These are phyloP conservation scores for Rosa rugosa DNA, from an alignment of 306 rosid species.

Conservation along the genomic window DNA sequence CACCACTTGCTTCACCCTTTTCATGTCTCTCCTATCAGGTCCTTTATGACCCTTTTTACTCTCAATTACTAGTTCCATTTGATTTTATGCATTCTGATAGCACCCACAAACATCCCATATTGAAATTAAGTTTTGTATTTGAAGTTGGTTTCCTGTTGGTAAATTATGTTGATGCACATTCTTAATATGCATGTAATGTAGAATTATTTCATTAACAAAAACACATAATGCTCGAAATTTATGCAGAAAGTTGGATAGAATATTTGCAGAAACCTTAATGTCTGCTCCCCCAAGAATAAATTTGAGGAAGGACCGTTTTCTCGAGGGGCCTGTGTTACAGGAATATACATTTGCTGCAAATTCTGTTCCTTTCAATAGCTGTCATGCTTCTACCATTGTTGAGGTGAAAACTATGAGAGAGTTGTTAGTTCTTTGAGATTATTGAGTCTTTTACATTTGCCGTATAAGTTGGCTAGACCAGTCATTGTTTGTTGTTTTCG, in stretches of 20 bases:
- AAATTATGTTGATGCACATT: not conserved
- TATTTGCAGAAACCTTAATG: slow-evolving; percentile 15
- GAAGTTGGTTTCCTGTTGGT: not conserved
- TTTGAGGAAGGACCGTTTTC: slow-evolving; percentile 33
- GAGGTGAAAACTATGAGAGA: slow-evolving; percentile 49
- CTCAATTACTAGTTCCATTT: not conserved
- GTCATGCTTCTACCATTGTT: slow-evolving; percentile 95
- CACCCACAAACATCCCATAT: not conserved
- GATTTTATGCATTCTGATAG: not conserved
- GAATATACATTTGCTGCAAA: slow-evolving; percentile 63
- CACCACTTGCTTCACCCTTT: slow-evolving; percentile 20
- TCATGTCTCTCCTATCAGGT: slow-evolving; percentile 26
- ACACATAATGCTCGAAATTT: not conserved
- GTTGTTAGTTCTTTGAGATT: not conserved
- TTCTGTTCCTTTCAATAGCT: slow-evolving; percentile 69
- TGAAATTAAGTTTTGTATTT: not conserved
- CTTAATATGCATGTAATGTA: not conserved
- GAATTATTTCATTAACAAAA: not conserved
- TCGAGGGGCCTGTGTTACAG: slow-evolving; percentile 50
- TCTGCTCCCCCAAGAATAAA: slow-evolving; percentile 27
- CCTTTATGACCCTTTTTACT: not conserved
- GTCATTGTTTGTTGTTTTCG: slow-evolving; percentile 27
- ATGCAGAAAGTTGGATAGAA: slow-evolving; percentile 44
- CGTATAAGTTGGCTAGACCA: slow-evolving; percentile 1
- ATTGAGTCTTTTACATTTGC: not conserved